A percentile compares a stretch with the other conserved stretches of the same genome.
Conservation (phyloP, 371 early-diverging fungal genomes). For the Apophysomyces variabilis region DNA sequence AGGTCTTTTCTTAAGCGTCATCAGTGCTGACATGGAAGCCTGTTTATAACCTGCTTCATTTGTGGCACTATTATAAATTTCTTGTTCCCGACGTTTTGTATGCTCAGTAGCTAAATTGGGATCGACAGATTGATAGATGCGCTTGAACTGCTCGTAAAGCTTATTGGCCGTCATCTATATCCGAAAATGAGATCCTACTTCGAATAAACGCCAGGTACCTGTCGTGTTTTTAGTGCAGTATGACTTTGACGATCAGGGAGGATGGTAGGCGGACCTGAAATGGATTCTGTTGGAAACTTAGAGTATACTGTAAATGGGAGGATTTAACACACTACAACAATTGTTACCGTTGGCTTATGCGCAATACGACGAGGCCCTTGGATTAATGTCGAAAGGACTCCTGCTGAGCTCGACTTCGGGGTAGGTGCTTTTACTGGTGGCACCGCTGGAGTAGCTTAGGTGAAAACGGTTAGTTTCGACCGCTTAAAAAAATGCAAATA, state of each 20-base stretch:
- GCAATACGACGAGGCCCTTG: constrained; percentile 14
- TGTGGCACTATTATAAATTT: constrained; percentile 27
- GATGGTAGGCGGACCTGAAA: constrained; percentile 41
- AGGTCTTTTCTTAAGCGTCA: constrained; percentile 54
- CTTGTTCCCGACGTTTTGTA: constrained; percentile 36
- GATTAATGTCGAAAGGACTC: not conserved
- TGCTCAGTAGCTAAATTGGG: constrained; percentile 37
- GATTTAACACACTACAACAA: not conserved
- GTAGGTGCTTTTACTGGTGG: not conserved
- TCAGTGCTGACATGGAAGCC: constrained; percentile 44
- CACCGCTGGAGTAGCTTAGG: not conserved
- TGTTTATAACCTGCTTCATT: constrained; percentile 55
- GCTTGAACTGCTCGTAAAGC: constrained; percentile 40
- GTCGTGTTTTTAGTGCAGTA: constrained; percentile 42
- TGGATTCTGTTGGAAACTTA: not conserved
- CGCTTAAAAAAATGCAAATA: too few species aligned
- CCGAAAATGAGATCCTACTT: not conserved
- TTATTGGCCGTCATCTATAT: constrained; percentile 37
- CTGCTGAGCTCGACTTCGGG: not conserved
- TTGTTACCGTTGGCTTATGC: constrained; percentile 11
- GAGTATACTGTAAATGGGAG: not conserved
- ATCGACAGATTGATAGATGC: constrained; percentile 31
- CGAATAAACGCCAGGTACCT: constrained; percentile 13
- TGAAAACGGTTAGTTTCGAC: too few species aligned
- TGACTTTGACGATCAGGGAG: constrained; percentile 32